Evolutionary conservation across 2,329 filamentous ascomycete genomes (phyloP).

Genomic region (Alternaria rosae): DNA sequence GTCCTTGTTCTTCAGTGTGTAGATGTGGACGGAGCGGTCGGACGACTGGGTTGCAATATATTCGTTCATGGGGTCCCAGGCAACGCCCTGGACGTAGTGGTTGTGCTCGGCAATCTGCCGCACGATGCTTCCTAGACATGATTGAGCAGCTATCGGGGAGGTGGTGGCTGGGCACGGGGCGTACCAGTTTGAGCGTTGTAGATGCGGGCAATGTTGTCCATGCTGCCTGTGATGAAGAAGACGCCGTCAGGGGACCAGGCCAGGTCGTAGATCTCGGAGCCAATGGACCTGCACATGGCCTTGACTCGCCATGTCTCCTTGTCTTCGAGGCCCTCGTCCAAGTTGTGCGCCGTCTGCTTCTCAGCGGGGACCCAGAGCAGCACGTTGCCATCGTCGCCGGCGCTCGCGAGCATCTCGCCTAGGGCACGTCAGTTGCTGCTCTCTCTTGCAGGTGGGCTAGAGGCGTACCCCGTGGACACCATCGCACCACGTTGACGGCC

Average conservation of each 20-base stretch:
- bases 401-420: constrained; percentile 94
- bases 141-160: constrained; percentile 23
- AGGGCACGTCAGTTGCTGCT: constrained; percentile 26
- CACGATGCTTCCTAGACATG: constrained; percentile 56
- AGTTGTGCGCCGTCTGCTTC: constrained; percentile 72
- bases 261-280: constrained; percentile 96
- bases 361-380: constrained; percentile 95
- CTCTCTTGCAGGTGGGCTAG: constrained; percentile 6
- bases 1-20: constrained; percentile 94
- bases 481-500: constrained; percentile 96
- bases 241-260: constrained; percentile 98
- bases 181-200: constrained; percentile 91
- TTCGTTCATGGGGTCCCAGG: constrained; percentile 98
- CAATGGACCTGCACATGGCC: constrained; percentile 95
- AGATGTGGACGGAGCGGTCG: constrained; percentile 96
- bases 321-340: constrained; percentile 86
- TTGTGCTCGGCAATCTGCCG: constrained; percentile 97
- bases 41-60: constrained; percentile 98
- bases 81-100: constrained; percentile 97
- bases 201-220: constrained; percentile 98
- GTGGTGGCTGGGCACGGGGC: constrained; percentile 33
- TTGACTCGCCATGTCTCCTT: constrained; percentile 97
- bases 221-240: constrained; percentile 98
- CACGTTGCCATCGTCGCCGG: constrained; percentile 96
- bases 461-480: constrained; percentile 84